Conservation (phyloP, 2,329 filamentous ascomycete genomes). For the Trichoderma oligosporum region DNA sequence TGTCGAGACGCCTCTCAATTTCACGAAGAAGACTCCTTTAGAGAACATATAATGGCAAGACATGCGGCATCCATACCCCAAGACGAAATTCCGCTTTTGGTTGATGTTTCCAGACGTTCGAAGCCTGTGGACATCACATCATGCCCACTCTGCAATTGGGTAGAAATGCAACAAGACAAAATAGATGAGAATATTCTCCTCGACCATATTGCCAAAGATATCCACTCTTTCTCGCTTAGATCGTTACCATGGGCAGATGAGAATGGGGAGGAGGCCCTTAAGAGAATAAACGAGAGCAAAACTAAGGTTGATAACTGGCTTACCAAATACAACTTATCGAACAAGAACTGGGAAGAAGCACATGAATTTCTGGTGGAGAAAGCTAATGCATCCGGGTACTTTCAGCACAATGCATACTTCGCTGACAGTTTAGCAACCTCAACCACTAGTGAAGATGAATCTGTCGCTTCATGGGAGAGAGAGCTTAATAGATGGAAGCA, state of each 20-base stretch:
- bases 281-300: background rate
- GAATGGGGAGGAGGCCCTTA: background rate
- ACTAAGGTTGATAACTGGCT: background rate
- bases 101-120: background rate
- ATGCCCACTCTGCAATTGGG: conserved; percentile 4
- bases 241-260: conserved; percentile 4
- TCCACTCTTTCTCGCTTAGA: background rate
- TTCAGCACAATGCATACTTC: conserved; percentile 5
- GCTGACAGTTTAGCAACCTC: background rate
- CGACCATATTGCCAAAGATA: conserved; percentile 4
- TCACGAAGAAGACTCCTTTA: background rate
- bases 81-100: background rate
- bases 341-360: background rate
- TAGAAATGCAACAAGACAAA: background rate
- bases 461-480: background rate
- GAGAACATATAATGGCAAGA: background rate
- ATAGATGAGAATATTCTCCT: background rate
- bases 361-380: background rate
- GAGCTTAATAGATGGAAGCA: background rate
- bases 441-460: background rate
- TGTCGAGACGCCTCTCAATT: background rate
- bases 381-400: background rate
- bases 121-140: background rate
- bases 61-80: background rate
- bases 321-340: background rate